These are phyloP conservation scores for Podaxis sp. DNA, from an alignment of 768 basidiomycete species.

Conservation along the genomic window DNA sequence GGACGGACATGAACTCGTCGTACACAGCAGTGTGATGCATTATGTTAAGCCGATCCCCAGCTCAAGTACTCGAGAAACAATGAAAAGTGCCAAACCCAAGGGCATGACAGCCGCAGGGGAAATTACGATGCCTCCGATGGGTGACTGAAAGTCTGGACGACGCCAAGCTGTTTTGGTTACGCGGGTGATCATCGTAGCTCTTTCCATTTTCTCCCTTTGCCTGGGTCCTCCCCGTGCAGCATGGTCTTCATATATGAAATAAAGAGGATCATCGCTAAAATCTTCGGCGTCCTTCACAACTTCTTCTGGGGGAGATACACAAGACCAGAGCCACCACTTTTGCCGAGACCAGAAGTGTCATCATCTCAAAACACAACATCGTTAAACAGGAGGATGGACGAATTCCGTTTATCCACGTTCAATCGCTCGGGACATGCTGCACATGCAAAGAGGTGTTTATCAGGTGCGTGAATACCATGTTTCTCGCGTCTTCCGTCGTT, in stretches of 20 bases:
- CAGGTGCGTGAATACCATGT: constrained; percentile 26
- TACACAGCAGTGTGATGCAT: not conserved
- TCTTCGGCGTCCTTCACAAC: constrained; percentile 1
- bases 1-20: not conserved
- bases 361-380: not conserved
- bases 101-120: not conserved
- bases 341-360: not conserved
- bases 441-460: constrained; percentile 66
- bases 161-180: constrained; percentile 13
- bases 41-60: not conserved
- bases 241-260: constrained; percentile 6
- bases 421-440: constrained; percentile 50
- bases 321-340: not conserved
- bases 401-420: constrained; percentile 27
- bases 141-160: not conserved
- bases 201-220: not conserved
- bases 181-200: constrained; percentile 21
- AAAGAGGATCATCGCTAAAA: constrained; percentile 5
- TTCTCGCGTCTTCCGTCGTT: not conserved
- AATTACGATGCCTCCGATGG: not conserved
- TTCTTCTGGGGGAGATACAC: constrained; percentile 5
- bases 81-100: not conserved
- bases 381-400: not conserved
- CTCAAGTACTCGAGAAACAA: not conserved
- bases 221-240: not conserved